Evolutionary conservation across 192 early-diverging fungal genomes (phyloP), one percentile per base, ranked within the genome.

Genomic region (Geranomyces variabilis): DNA sequence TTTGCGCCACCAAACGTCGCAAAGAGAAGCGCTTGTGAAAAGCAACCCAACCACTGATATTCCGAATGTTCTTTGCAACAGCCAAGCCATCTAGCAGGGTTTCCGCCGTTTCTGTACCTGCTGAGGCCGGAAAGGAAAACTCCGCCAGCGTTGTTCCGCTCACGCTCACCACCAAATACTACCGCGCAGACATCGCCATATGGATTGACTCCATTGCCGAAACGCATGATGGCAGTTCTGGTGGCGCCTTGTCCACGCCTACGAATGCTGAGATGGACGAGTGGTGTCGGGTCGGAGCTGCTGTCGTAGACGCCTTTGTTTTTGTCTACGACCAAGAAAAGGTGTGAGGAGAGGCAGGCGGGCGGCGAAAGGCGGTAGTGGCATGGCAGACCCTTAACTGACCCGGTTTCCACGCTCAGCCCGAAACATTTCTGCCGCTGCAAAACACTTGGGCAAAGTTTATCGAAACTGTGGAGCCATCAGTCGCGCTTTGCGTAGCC

Each of bases 81-180:
- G 36, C 36, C 10, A 41, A 41, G 36, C 36, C 36, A 7, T 41
- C 36, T 41, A 41, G 36, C 36, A 3, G 36, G 36, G 36, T 41
- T 10, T 41, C 36, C 10, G 36, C 10, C 10, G 36, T 41, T 41
- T 41, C 36, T 3, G 5, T 41, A 41, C 36, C 36, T 10, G 36
- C 36, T 10, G 36, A 41, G 5, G 36, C 36, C 10, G 10, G 36
- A 10, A 10, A 41, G 10, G 5, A 41, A 41, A 41, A 41, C 36
- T 41, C 51, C 19, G 51, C 51, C 51, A 17, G 24, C 15, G 51
- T 53, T 7, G n/a, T 75, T 1, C 87, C 87, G 26, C 86, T 81
- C 77, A 80, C 60, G 0, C 80, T 91, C 34, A 73, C 83, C 22
- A 91, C 85, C 31, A 90, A 89, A 58, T 91, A 91, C 75, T 91